Conservation (phyloP, 164 flowering plant genomes). For the Chloranthus sessilifolius region DNA sequence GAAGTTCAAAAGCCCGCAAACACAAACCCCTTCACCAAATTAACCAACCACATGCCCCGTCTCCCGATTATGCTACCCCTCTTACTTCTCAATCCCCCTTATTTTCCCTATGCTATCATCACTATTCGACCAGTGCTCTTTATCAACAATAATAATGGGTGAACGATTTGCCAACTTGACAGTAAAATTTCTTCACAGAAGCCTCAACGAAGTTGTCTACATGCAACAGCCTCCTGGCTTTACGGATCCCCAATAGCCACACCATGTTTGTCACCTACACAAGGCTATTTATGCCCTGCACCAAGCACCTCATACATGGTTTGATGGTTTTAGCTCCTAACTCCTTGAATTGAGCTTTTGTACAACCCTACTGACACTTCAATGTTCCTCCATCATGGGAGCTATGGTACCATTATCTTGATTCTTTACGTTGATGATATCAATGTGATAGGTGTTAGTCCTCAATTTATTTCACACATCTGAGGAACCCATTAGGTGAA, state of each 20-base stretch:
- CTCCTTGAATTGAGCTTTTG: neutral
- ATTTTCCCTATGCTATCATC: too few relatives aligned
- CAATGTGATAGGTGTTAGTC: neutral
- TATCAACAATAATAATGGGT: too few relatives aligned
- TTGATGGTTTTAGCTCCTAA: neutral
- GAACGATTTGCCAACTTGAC: too few relatives aligned
- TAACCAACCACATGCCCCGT: too few relatives aligned
- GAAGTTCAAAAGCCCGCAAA: too few relatives aligned
- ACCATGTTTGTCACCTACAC: neutral
- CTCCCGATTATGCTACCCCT: too few relatives aligned
- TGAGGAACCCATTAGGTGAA: neutral
- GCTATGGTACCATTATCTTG: neutral
- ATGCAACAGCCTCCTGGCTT: neutral
- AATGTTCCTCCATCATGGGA: neutral
- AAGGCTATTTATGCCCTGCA: neutral
- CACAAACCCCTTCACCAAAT: too few relatives aligned
- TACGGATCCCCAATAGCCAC: neutral
- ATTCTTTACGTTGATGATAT: neutral
- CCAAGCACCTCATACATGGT: neutral
- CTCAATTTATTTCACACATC: neutral
- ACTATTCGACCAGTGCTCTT: too few relatives aligned
- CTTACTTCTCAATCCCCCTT: too few relatives aligned
- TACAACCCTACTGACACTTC: neutral
- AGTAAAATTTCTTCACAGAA: too few relatives aligned
- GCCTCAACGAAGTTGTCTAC: too few relatives aligned